Conservation (phyloP, 441 rosid species). For the Brassica balearica region DNA sequence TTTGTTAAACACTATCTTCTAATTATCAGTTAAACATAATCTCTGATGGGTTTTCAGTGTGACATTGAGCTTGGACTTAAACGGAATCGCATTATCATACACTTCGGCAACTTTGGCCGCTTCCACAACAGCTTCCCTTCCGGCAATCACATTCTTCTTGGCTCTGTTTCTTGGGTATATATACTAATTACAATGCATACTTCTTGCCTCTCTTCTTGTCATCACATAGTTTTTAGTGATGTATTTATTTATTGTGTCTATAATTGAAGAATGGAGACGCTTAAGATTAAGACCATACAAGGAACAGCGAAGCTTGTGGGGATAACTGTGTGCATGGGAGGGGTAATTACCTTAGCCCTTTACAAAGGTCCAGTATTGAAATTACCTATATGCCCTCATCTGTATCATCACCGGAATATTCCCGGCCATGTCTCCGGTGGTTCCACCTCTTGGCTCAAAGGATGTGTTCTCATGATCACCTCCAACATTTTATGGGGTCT, state of each 20-base stretch:
- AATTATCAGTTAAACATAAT: background rate
- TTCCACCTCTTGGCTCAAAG: conserved; percentile 71
- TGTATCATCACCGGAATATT: conserved; percentile 24
- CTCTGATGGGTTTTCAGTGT: conserved; percentile 49
- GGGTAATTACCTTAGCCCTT: conserved; percentile 69
- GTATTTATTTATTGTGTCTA: background rate
- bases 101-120: conserved; percentile 86
- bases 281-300: conserved; percentile 59
- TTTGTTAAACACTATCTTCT: conserved; percentile 3
- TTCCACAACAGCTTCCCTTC: conserved; percentile 75
- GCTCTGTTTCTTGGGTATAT: conserved; percentile 73
- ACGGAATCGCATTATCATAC: conserved; percentile 74
- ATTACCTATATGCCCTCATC: conserved; percentile 51
- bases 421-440: conserved; percentile 47
- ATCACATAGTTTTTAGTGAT: conserved; percentile 21
- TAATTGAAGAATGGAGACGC: conserved; percentile 60
- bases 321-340: conserved; percentile 66
- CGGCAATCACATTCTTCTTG: conserved; percentile 87
- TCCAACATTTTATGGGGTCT: conserved; percentile 74
- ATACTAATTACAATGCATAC: conserved; percentile 39
- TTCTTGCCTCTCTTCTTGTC: conserved; percentile 28
- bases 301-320: conserved; percentile 78
- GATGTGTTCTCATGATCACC: conserved; percentile 79
- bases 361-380: conserved; percentile 71
- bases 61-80: conserved; percentile 64